These are phyloP conservation scores for Capsella rubella DNA, from an alignment of 441 rosid species.

Conservation along the genomic window DNA sequence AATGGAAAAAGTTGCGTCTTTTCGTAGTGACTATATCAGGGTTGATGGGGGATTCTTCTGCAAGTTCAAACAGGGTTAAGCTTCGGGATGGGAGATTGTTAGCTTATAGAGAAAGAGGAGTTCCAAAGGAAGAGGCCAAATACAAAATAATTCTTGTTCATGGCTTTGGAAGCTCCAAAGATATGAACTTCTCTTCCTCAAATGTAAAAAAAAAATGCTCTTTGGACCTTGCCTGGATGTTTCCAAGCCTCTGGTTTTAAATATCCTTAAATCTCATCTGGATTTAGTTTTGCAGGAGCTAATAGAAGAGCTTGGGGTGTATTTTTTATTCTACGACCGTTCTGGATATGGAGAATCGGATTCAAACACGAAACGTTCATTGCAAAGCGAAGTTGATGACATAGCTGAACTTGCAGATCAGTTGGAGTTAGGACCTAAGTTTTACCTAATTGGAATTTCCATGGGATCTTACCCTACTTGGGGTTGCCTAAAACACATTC, in stretches of 20 bases:
- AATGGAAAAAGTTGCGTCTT: background rate
- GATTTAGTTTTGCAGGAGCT: slow-evolving; percentile 59
- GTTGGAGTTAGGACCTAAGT: slow-evolving; percentile 58
- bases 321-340: slow-evolving; percentile 59
- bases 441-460: slow-evolving; percentile 62
- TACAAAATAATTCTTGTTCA: slow-evolving; percentile 74
- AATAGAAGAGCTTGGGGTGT: slow-evolving; percentile 55
- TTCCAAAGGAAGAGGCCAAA: slow-evolving; percentile 61
- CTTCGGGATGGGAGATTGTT: slow-evolving; percentile 80
- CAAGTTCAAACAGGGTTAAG: slow-evolving; percentile 56
- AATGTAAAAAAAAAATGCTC: slow-evolving; percentile 50
- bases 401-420: slow-evolving; percentile 65
- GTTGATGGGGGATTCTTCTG: slow-evolving; percentile 45
- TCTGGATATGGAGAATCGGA: slow-evolving; percentile 74
- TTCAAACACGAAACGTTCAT: slow-evolving; percentile 49
- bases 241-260: slow-evolving; percentile 6
- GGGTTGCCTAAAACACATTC: slow-evolving; percentile 68
- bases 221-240: slow-evolving; percentile 2
- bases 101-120: slow-evolving; percentile 77
- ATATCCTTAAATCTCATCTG: slow-evolving; percentile 12
- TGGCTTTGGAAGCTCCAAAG: slow-evolving; percentile 94
- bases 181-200: slow-evolving; percentile 72
- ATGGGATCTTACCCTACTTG: slow-evolving; percentile 72
- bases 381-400: slow-evolving; percentile 61
- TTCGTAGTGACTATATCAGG: slow-evolving; percentile 9